Conservation (phyloP, 2,329 filamentous ascomycete species). For the Remersonia thermophila region DNA sequence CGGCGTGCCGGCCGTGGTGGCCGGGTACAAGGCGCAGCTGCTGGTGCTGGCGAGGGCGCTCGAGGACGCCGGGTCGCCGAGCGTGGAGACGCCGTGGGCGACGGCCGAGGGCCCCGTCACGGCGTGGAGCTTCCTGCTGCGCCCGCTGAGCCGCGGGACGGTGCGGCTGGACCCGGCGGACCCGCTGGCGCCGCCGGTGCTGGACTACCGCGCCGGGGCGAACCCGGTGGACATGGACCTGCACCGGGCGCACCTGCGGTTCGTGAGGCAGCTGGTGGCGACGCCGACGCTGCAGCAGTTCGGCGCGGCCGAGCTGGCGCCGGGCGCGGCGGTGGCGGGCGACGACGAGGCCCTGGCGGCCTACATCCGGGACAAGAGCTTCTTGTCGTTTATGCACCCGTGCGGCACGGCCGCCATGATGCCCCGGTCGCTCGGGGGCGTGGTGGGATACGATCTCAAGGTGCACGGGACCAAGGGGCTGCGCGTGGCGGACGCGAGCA, state of each 20-base stretch:
- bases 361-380: constrained; percentile 3
- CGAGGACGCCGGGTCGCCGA: constrained; percentile 5
- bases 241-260: constrained; percentile 27
- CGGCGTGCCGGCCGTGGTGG: constrained; percentile 7
- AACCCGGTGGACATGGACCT: constrained; percentile 41
- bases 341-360: constrained; percentile 5
- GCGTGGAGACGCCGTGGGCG: constrained; percentile 9
- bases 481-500: constrained; percentile 15
- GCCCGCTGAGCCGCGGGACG: constrained; percentile 16
- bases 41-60: constrained; percentile 7
- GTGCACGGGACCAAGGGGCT: constrained; percentile 12
- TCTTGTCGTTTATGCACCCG: constrained; percentile 13
- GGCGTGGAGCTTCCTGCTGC: constrained; percentile 17
- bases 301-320: constrained; percentile 25
- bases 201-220: constrained; percentile 27
- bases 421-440: constrained; percentile 7
- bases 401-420: constrained; percentile 18
- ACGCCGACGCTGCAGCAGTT: constrained; percentile 18
- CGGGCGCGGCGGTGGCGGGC: constrained; percentile 21
- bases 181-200: constrained; percentile 22
- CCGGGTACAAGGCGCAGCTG: constrained; percentile 12
- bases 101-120: constrained; percentile 10
- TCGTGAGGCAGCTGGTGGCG: constrained; percentile 13
- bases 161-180: constrained; percentile 19
- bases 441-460: constrained; percentile 12